Conservation (phyloP, 768 basidiomycete species). For the Suillus subaureus region DNA sequence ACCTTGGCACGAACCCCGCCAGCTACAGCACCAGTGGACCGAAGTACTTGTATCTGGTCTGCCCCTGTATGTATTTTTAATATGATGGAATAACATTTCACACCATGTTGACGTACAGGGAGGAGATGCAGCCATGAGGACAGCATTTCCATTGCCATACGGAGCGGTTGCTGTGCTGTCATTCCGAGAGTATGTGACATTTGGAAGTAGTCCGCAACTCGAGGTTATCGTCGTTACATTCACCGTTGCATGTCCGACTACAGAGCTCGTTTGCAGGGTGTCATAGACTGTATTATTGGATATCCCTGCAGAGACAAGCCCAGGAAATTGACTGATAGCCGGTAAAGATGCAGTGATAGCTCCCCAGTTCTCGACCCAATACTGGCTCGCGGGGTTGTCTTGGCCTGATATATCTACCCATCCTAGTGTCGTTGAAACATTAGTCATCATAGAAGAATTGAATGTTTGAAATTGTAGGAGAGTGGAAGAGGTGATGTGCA, state of each 20-base stretch:
- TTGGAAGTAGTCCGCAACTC: not conserved
- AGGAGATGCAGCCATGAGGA: too few relatives aligned
- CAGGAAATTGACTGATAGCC: slow-evolving; percentile 1
- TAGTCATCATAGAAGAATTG: too few relatives aligned
- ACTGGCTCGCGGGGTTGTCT: too few relatives aligned
- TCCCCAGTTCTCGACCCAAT: too few relatives aligned
- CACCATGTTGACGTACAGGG: not conserved
- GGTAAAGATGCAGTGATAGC: not conserved
- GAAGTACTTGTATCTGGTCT: not conserved
- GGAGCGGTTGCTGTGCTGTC: too few relatives aligned
- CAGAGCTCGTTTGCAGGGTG: not conserved
- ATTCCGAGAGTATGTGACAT: not conserved
- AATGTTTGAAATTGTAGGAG: too few relatives aligned
- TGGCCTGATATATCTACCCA: too few relatives aligned
- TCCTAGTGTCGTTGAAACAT: too few relatives aligned
- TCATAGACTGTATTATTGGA: not conserved
- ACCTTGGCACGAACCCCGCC: too few relatives aligned
- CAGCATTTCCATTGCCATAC: too few relatives aligned
- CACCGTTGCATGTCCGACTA: slow-evolving; percentile 8
- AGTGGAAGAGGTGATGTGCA: too few relatives aligned
- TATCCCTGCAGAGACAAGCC: not conserved
- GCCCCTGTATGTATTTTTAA: not conserved
- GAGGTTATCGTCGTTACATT: slow-evolving; percentile 6
- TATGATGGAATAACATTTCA: not conserved
- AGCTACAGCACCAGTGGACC: too few relatives aligned